Evolutionary conservation across 495 filamentous ascomycete genomes (phyloP).

Genomic region (Tuber indicum): DNA sequence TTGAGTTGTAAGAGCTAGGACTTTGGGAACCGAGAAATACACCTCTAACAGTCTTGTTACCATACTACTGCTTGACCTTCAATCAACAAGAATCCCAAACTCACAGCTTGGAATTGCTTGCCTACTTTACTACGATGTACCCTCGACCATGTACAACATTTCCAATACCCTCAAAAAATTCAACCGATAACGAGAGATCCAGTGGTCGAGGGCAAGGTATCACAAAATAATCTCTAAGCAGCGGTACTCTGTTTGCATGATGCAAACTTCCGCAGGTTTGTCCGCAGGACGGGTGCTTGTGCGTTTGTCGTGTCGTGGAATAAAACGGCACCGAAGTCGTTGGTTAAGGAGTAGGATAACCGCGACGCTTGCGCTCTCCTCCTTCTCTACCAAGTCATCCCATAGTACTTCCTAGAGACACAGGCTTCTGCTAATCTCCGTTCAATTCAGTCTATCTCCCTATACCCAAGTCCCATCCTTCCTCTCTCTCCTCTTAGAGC

Average conservation of each 20-base stretch:
- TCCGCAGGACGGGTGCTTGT: background rate
- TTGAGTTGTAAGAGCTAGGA: background rate
- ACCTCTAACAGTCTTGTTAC: background rate
- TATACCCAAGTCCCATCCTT: background rate
- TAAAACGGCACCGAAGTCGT: background rate
- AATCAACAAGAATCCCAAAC: background rate
- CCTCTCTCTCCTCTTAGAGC: background rate
- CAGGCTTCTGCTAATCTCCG: background rate
- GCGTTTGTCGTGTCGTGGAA: background rate
- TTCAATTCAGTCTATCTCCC: background rate
- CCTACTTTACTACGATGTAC: background rate
- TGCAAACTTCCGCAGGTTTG: constrained; percentile 2
- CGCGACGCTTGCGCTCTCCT: background rate
- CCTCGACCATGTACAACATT: background rate
- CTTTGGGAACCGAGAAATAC: background rate
- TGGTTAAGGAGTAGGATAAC: background rate
- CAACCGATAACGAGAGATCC: background rate
- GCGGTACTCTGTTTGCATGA: background rate
- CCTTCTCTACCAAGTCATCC: background rate
- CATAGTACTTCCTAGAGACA: background rate
- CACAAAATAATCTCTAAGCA: background rate
- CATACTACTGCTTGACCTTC: background rate
- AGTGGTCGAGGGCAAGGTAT: background rate
- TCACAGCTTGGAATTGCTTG: background rate
- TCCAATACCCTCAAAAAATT: background rate